Evolutionary conservation across 1,139 yeast genomes (phyloP).

Genomic region (Cylindricascospora bacillispora): DNA sequence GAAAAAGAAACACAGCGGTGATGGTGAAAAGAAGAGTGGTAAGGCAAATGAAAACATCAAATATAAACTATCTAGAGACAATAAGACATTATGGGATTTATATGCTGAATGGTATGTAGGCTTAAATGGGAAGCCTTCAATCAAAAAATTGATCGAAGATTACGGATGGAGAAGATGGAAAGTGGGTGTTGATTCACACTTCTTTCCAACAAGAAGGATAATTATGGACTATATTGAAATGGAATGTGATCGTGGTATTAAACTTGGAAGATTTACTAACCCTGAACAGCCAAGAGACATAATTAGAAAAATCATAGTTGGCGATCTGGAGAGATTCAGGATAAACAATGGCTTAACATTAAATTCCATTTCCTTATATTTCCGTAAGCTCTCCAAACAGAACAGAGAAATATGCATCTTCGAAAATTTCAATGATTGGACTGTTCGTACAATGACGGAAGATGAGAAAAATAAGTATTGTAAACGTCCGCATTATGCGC

Average conservation of each 20-base stretch:
- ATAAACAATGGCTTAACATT: constrained; percentile 23
- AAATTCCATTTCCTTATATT: constrained; percentile 24
- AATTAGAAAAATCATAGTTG: constrained; percentile 22
- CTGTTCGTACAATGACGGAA: constrained; percentile 21
- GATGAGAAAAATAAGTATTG: constrained; percentile 23
- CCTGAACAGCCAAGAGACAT: constrained; percentile 21
- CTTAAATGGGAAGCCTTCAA: constrained; percentile 24
- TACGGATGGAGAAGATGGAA: constrained; percentile 28
- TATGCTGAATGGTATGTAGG: constrained; percentile 28
- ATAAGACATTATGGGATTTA: constrained; percentile 26
- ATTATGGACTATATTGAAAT: constrained; percentile 25
- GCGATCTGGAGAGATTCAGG: constrained; percentile 26
- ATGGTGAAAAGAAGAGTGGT: background rate
- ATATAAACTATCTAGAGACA: constrained; percentile 25
- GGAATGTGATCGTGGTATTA: constrained; percentile 22
- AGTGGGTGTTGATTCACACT: constrained; percentile 27
- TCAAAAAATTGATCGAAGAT: constrained; percentile 21
- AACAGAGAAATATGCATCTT: constrained; percentile 24
- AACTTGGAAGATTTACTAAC: constrained; percentile 21
- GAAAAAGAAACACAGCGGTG: background rate
- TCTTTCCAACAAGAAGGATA: constrained; percentile 27
- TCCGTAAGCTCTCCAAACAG: constrained; percentile 22
- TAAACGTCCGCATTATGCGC: constrained; percentile 21
- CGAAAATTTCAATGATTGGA: constrained; percentile 22
- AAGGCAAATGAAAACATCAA: constrained; percentile 17